Conservation (phyloP, 2,329 filamentous ascomycete genomes). For the Nigrospora oryzae region DNA sequence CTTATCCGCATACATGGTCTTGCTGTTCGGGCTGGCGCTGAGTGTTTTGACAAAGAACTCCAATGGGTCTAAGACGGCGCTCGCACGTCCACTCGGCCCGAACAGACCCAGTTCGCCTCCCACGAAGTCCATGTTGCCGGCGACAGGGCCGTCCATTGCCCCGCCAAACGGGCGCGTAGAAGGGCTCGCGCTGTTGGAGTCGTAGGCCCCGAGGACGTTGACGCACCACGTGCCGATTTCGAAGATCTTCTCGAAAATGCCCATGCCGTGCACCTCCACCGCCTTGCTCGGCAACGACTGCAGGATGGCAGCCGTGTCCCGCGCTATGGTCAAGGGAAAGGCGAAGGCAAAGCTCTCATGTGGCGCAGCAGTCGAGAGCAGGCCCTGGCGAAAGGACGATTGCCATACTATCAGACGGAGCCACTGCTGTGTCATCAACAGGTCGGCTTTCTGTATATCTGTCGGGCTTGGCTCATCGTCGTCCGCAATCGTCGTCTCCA, state of each 20-base stretch:
- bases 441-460: slow-evolving; percentile 60
- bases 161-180: slow-evolving; percentile 10
- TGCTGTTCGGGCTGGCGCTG: slow-evolving; percentile 33
- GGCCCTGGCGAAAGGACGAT: slow-evolving; percentile 56
- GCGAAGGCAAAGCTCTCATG: slow-evolving; percentile 54
- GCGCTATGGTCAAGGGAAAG: slow-evolving; percentile 53
- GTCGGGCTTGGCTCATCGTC: slow-evolving; percentile 39
- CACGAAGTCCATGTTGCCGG: slow-evolving; percentile 20
- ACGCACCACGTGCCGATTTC: slow-evolving; percentile 36
- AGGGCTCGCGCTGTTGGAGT: slow-evolving; percentile 9
- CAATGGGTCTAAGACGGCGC: slow-evolving; percentile 28
- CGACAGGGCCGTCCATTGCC: slow-evolving; percentile 10
- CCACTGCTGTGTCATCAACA: slow-evolving; percentile 65
- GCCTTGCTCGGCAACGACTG: slow-evolving; percentile 29
- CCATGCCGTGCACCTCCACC: slow-evolving; percentile 39
- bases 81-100: slow-evolving; percentile 17
- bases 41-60: slow-evolving; percentile 34
- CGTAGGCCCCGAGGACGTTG: slow-evolving; percentile 30
- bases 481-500: slow-evolving; percentile 1
- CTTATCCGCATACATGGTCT: slow-evolving; percentile 32
- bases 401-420: slow-evolving; percentile 66
- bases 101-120: slow-evolving; percentile 20
- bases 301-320: slow-evolving; percentile 41
- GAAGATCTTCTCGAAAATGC: slow-evolving; percentile 42
- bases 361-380: slow-evolving; percentile 48